A percentile compares a stretch with the other conserved stretches of the same genome.
Conservation (phyloP, 108 stramenopile genomes). For the Cyclotella atomus region DNA sequence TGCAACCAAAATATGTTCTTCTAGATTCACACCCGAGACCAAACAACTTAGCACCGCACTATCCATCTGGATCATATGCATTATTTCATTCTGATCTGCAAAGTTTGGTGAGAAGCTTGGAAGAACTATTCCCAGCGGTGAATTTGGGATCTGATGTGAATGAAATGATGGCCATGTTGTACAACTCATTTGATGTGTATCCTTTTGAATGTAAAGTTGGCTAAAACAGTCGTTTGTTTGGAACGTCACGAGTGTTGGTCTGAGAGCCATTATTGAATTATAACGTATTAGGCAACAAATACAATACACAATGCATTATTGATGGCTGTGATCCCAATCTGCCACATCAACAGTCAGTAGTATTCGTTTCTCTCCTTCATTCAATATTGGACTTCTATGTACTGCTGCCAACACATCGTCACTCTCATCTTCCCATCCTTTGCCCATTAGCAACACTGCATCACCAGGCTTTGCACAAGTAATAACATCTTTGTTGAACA, state of each 20-base stretch:
- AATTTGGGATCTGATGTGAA: conserved; percentile 76
- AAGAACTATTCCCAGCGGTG: conserved; percentile 67
- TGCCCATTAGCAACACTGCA: conserved; percentile 57
- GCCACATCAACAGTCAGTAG: conserved; percentile 64
- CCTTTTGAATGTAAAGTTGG: conserved; percentile 22
- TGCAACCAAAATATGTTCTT: conserved; percentile 41
- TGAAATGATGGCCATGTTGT: conserved; percentile 85
- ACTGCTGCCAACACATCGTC: conserved; percentile 46
- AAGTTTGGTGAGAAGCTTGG: conserved; percentile 50
- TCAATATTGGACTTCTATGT: conserved; percentile 57
- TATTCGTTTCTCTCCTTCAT: conserved; percentile 43
- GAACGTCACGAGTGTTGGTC: too few relatives aligned
- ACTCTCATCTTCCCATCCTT: conserved; percentile 43
- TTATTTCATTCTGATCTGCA: conserved; percentile 54
- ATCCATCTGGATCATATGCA: conserved; percentile 63
- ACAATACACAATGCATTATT: neutral
- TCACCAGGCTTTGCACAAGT: conserved; percentile 48
- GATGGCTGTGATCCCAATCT: conserved; percentile 19
- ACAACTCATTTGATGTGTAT: conserved; percentile 88
- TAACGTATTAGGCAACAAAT: neutral
- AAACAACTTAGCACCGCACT: conserved; percentile 41
- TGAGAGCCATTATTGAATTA: too few relatives aligned
- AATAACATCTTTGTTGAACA: conserved; percentile 19
- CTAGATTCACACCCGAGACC: conserved; percentile 88
- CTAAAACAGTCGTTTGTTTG: too few relatives aligned